A percentile compares a stretch with the other conserved stretches of the same genome.
phyloP scores from a whole-genome alignment of 2,329 filamentous ascomycete species.

The Fusarium sp. region DNA sequence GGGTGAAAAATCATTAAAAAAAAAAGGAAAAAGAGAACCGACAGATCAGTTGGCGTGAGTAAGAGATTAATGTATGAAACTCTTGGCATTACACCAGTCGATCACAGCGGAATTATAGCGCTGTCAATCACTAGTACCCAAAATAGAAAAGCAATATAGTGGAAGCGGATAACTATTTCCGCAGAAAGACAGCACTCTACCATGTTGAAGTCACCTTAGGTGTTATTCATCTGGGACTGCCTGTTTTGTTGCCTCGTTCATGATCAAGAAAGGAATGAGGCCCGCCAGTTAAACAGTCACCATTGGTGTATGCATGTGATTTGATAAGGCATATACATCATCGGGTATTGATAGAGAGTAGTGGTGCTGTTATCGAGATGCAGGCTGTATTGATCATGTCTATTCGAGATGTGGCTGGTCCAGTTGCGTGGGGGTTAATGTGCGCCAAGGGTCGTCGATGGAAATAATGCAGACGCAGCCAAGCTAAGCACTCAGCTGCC shows the following conservation, averaged over 20 bases:
- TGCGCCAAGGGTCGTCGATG: constrained; percentile 1
- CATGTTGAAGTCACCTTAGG: no score
- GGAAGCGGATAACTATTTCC: no score
- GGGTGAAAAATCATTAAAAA: no score
- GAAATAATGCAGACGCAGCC: neutral
- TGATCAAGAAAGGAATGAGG: neutral
- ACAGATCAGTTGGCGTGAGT: no score
- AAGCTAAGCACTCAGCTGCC: neutral
- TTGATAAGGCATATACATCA: neutral
- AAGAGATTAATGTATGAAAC: no score
- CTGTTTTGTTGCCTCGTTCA: neutral
- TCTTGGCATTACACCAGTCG: no score
- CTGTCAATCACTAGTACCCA: no score
- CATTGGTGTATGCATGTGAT: neutral
- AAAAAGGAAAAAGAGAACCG: no score
- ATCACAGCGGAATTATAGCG: no score
- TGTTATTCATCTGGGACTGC: neutral
- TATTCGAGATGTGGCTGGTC: neutral
- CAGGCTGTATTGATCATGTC: neutral
- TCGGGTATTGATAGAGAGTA: neutral
- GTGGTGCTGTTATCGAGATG: no score
- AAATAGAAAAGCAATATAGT: no score
- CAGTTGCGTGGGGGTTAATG: neutral
- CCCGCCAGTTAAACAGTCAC: neutral
- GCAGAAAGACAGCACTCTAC: no score